Percentiles rank a stretch among this genome's conserved stretches.
Conservation (phyloP, 164 flowering plant genomes). For the Vitis vinifera region ASM3070453v1 NC_081811.1:24193001-24193500, state of each 20-base stretch:
- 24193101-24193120: not conserved
- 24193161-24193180: slow-evolving; percentile 9
- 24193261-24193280: not conserved
- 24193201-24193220: slow-evolving; percentile 14
- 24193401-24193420: slow-evolving; percentile 2
- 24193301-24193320: slow-evolving; percentile 22
- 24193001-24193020: not conserved
- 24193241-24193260: not conserved
- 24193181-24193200: slow-evolving; percentile 6
- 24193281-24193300: not conserved
- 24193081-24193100: slow-evolving; percentile 5
- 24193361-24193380: slow-evolving; percentile 22
- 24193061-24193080: slow-evolving; percentile 1
- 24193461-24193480: slow-evolving; percentile 26
- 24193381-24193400: slow-evolving; percentile 6
- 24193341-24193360: slow-evolving; percentile 42
- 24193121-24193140: not conserved
- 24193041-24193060: not conserved
- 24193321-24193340: slow-evolving; percentile 33
- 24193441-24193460: slow-evolving; percentile 12
- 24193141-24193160: slow-evolving; percentile 5
- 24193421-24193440: slow-evolving; percentile 6
- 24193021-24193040: not conserved
- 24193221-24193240: slow-evolving; percentile 6
- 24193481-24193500: slow-evolving; percentile 53